phyloP scores from a whole-genome alignment of 1,284 basidiomycete genomes.

The Pulveroboletus ridleyi region DNA sequence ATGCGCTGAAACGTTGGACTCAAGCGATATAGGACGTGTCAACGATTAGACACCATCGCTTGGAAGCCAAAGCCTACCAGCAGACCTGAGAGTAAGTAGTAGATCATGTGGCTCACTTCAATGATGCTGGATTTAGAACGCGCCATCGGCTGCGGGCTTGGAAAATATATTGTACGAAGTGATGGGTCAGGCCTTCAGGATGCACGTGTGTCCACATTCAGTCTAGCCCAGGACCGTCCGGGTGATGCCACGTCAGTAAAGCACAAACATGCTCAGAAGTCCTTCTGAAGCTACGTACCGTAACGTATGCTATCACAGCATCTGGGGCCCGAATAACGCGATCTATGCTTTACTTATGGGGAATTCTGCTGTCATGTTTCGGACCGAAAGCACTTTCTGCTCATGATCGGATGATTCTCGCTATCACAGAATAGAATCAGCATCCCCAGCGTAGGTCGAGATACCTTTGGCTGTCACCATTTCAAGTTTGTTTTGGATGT shows the following conservation, averaged over 20 bases:
- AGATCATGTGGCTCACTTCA: not conserved
- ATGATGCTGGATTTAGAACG: not conserved
- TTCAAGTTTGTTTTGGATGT: not conserved
- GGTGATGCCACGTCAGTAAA: not conserved
- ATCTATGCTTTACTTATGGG: too few relatives aligned
- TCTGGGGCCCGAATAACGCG: not conserved
- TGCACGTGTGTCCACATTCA: too few relatives aligned
- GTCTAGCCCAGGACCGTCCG: not conserved
- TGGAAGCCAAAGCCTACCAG: not conserved
- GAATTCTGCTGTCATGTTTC: not conserved
- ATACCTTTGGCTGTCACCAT: not conserved
- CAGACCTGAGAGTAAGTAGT: constrained; percentile 3
- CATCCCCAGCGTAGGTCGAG: too few relatives aligned
- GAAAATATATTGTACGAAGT: too few relatives aligned
- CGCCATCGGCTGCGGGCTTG: not conserved
- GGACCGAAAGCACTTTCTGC: not conserved
- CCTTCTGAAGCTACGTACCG: too few relatives aligned
- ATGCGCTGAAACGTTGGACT: not conserved
- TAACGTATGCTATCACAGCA: not conserved
- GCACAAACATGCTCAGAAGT: not conserved
- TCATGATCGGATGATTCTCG: not conserved
- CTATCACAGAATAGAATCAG: not conserved
- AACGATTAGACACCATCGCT: too few relatives aligned
- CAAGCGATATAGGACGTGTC: too few relatives aligned
- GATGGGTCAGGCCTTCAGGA: too few relatives aligned